phyloP scores from a whole-genome alignment of 2,329 filamentous ascomycete genomes.

The Phialophora expanda region DNA sequence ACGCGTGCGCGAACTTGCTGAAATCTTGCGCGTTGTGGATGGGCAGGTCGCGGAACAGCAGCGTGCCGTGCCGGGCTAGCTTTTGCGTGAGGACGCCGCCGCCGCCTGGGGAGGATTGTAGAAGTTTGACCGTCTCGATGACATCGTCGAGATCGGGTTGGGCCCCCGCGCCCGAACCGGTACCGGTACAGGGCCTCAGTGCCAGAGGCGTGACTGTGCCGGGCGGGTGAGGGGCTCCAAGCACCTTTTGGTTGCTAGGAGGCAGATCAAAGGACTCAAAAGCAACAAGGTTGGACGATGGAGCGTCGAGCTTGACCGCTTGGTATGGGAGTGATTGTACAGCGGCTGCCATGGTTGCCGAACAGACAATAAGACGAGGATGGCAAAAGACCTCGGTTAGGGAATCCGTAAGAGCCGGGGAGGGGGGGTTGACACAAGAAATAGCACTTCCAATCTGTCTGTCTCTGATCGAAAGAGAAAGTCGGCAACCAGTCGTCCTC shows the following conservation, averaged over 20 bases:
- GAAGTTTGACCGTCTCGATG: conserved; percentile 47
- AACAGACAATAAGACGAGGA: background rate
- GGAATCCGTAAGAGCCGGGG: background rate
- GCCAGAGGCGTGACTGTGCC: conserved; percentile 50
- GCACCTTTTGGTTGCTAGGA: conserved; percentile 49
- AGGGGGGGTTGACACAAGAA: too few species aligned
- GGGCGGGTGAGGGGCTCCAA: conserved; percentile 49
- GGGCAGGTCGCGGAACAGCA: conserved; percentile 56
- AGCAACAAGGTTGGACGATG: conserved; percentile 32
- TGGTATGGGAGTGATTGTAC: conserved; percentile 16
- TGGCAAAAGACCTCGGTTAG: background rate
- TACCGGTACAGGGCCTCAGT: conserved; percentile 43
- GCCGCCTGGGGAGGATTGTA: conserved; percentile 43
- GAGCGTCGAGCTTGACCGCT: conserved; percentile 37
- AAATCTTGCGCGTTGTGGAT: conserved; percentile 55
- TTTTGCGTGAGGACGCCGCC: conserved; percentile 47
- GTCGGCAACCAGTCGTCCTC: too few species aligned
- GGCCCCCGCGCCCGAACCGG: conserved; percentile 33
- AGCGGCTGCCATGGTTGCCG: conserved; percentile 23
- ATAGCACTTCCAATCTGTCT: too few species aligned
- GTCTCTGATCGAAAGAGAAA: background rate
- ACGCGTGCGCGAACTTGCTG: conserved; percentile 57
- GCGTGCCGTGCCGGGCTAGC: conserved; percentile 53
- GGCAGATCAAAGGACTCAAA: conserved; percentile 52
- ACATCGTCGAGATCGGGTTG: conserved; percentile 44